These are phyloP conservation scores for Aspergillus puulaauensis DNA, from an alignment of 2,329 filamentous ascomycete genomes.

Conservation along the genomic window DNA sequence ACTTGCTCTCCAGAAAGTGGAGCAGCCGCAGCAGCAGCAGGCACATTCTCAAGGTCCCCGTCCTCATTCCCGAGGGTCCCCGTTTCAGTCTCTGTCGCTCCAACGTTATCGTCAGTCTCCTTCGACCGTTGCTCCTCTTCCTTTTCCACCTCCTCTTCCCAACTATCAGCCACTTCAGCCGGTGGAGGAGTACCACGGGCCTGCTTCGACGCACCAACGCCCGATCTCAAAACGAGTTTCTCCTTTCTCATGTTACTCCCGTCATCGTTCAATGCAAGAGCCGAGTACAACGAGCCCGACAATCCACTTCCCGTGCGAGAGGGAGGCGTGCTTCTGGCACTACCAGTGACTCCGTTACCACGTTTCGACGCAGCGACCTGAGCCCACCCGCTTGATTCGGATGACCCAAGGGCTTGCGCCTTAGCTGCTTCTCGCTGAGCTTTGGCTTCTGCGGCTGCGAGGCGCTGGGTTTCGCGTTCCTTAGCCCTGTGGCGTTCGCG, in stretches of 20 bases:
- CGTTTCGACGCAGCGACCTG: slow-evolving; percentile 38
- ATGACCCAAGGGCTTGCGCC: slow-evolving; percentile 14
- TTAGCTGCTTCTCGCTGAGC: slow-evolving; percentile 26
- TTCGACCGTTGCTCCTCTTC: slow-evolving; percentile 21
- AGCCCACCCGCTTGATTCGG: slow-evolving; percentile 36
- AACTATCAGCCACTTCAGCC: slow-evolving; percentile 44
- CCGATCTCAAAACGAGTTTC: slow-evolving; percentile 35
- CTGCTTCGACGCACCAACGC: slow-evolving; percentile 33
- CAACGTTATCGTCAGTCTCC: slow-evolving; percentile 9
- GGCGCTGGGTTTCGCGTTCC: slow-evolving; percentile 40
- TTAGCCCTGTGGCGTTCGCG: slow-evolving; percentile 44
- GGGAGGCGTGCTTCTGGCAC: slow-evolving; percentile 24
- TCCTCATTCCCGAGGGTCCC: neutral
- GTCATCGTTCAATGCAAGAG: slow-evolving; percentile 26
- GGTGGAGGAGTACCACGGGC: slow-evolving; percentile 19
- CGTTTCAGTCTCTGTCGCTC: too few relatives aligned
- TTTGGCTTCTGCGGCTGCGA: slow-evolving; percentile 35
- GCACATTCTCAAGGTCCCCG: neutral
- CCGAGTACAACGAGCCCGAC: slow-evolving; percentile 29
- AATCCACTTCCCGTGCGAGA: slow-evolving; percentile 11
- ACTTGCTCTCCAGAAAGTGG: neutral
- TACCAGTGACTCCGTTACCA: slow-evolving; percentile 25
- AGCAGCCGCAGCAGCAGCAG: neutral
- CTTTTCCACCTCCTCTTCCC: slow-evolving; percentile 46
- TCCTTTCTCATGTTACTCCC: slow-evolving; percentile 28